Evolutionary conservation across 768 basidiomycete species (phyloP).

Genomic region (Hortiboletus flavorubellus): DNA sequence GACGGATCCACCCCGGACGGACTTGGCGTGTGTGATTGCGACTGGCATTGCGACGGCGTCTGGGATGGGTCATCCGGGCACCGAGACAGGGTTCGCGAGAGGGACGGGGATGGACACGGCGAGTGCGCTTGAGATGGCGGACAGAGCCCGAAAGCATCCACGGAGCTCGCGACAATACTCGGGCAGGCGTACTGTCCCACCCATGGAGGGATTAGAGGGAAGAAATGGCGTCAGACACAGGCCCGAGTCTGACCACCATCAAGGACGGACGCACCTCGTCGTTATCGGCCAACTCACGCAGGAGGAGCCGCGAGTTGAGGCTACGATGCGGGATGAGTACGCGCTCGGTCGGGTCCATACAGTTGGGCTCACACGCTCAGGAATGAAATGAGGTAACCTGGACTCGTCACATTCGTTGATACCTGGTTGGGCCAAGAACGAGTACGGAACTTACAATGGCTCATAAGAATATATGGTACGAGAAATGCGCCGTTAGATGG

Average conservation of each 20-base stretch:
- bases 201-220: too few species aligned
- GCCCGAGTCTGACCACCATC: neutral
- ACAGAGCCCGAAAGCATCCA: slow-evolving; percentile 16
- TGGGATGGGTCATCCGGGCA: neutral
- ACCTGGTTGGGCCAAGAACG: neutral
- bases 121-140: slow-evolving; percentile 10
- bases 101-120: slow-evolving; percentile 9
- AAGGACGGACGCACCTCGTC: slow-evolving; percentile 19
- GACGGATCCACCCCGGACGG: slow-evolving; percentile 1
- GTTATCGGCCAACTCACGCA: slow-evolving; percentile 27
- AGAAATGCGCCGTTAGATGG: slow-evolving; percentile 36
- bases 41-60: neutral
- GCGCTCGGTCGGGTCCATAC: neutral
- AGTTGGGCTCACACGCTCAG: slow-evolving; percentile 31
- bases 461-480: slow-evolving; percentile 37
- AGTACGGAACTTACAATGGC: slow-evolving; percentile 29
- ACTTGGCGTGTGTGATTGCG: neutral
- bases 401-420: neutral
- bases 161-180: slow-evolving; percentile 22
- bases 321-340: slow-evolving; percentile 5
- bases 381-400: slow-evolving; percentile 38
- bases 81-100: neutral
- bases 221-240: neutral
- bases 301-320: slow-evolving; percentile 28
- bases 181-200: slow-evolving; percentile 22